Evolutionary conservation across 1,284 basidiomycete species (phyloP), one percentile per base, ranked within the genome.

Genomic region (Tylopilus sp.): DNA sequence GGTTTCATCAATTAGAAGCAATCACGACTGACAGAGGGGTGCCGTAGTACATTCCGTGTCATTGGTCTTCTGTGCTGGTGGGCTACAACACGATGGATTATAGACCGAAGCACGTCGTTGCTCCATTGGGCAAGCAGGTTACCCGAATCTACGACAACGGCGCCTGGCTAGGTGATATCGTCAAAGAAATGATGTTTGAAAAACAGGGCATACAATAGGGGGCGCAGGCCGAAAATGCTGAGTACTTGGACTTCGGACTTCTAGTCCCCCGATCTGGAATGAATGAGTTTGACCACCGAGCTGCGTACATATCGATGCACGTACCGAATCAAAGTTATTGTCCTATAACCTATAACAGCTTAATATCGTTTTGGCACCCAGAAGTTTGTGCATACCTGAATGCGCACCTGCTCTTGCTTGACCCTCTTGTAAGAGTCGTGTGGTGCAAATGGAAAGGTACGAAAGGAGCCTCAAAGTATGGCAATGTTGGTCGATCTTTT

Each of bases 361-460:
- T 36, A 70, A 57, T 39, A 36, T 57, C 12, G 32, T 18, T 56
- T n/a, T 44, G 22, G n/a, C 36, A 32, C 47, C n/a, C 7, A 33
- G 58, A 49, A 13, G 15, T 2, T 5, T 4, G 36, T 41, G 67
- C 80, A 60, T 67, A 86, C 91, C 91, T 57, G 91, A 92, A 74
- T 95, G 94, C 32, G 91, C 89, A 24, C 92, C 93, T 26, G 92
- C 93, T 53, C 93, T 85, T n/a, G 91, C 88, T 73, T 92, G 90
- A 1, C 91, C 92, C 4, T 91, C 88, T 54, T 83, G 77, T 29
- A 82, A 80, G 57, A 94, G 81, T n/a, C 89, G 70, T 51, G 83
- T 79, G 7, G 86, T 84, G 68, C 86, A 86, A 65, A 95, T 85
- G 16, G 92, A 82, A 38, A 93, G 93, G 74, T 95, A 95, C 16